Evolutionary conservation across 2,329 filamentous ascomycete species (phyloP).

Genomic region (Colletotrichum zoysiae): DNA sequence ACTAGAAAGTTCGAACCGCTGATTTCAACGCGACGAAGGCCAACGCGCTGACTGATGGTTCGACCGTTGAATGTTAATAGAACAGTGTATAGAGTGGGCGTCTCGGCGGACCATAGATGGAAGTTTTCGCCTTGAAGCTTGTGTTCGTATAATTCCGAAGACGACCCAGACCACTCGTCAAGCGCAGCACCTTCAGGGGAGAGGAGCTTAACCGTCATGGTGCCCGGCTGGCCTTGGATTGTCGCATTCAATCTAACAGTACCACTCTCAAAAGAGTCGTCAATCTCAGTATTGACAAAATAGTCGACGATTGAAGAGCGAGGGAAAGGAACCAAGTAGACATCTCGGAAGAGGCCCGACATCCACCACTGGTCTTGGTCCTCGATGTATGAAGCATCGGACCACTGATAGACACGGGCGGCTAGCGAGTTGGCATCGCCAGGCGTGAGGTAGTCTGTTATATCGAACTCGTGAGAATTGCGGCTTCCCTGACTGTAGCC

Average conservation of each 20-base stretch:
- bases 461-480: constrained; percentile 81
- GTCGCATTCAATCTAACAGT: constrained; percentile 60
- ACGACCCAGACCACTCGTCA: constrained; percentile 30
- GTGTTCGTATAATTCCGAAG: constrained; percentile 47
- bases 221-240: constrained; percentile 51
- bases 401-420: constrained; percentile 79
- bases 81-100: constrained; percentile 70
- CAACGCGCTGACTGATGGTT: constrained; percentile 67
- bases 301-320: constrained; percentile 67
- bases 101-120: constrained; percentile 77
- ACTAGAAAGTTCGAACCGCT: constrained; percentile 71
- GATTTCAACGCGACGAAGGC: constrained; percentile 73
- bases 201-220: constrained; percentile 13
- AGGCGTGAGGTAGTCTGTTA: constrained; percentile 64
- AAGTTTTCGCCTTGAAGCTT: constrained; percentile 61
- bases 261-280: constrained; percentile 66
- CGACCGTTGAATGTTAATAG: constrained; percentile 52
- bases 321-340: constrained; percentile 73
- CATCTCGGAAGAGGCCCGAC: constrained; percentile 76
- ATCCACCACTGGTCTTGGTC: constrained; percentile 80
- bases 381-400: constrained; percentile 78
- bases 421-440: constrained; percentile 66
- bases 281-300: constrained; percentile 66
- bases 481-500: constrained; percentile 80
- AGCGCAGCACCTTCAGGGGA: constrained; percentile 36